Percentiles rank a stretch among this genome's conserved stretches.
Conservation (phyloP, 768 basidiomycete genomes). For the Amanita subjunquillea region DNA sequence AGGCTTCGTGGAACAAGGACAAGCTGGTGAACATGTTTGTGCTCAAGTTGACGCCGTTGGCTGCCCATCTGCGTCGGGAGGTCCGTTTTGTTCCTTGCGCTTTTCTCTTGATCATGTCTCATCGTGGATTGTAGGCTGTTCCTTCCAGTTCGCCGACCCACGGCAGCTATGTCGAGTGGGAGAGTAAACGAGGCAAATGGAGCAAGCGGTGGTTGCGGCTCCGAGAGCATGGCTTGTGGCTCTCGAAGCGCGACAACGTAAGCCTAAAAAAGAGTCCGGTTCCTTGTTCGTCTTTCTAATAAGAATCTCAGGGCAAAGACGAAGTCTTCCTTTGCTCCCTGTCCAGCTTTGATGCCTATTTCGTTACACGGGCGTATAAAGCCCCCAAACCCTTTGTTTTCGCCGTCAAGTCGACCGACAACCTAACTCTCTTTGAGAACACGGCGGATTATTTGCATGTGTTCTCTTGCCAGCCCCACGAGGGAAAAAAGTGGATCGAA, state of each 20-base stretch:
- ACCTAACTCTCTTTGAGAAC: slow-evolving; percentile 79
- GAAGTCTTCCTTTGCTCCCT: slow-evolving; percentile 73
- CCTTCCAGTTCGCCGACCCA: slow-evolving; percentile 35
- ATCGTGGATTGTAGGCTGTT: slow-evolving; percentile 18
- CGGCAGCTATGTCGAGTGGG: slow-evolving; percentile 74
- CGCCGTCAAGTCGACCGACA: slow-evolving; percentile 83
- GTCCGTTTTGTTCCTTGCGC: slow-evolving; percentile 26
- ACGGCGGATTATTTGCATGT: slow-evolving; percentile 80
- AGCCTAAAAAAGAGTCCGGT: slow-evolving; percentile 12
- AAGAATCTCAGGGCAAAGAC: slow-evolving; percentile 64
- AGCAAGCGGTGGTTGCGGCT: slow-evolving; percentile 84
- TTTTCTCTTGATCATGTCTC: neutral
- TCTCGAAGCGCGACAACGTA: slow-evolving; percentile 87
- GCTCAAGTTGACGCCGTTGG: slow-evolving; percentile 63
- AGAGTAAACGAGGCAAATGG: slow-evolving; percentile 92
- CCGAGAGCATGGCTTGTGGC: slow-evolving; percentile 75
- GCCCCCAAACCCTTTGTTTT: slow-evolving; percentile 82
- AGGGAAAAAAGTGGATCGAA: slow-evolving; percentile 73
- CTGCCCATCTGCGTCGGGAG: slow-evolving; percentile 43
- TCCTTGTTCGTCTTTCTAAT: neutral
- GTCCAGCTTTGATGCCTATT: slow-evolving; percentile 84
- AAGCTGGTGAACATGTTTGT: slow-evolving; percentile 74
- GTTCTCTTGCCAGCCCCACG: slow-evolving; percentile 68
- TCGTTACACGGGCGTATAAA: slow-evolving; percentile 64
- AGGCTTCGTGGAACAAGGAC: slow-evolving; percentile 82